Percentiles rank a stretch among this genome's conserved stretches.
Evolutionary conservation across 768 basidiomycete species (phyloP).

Genomic region (Boletus tomentosulus): DNA sequence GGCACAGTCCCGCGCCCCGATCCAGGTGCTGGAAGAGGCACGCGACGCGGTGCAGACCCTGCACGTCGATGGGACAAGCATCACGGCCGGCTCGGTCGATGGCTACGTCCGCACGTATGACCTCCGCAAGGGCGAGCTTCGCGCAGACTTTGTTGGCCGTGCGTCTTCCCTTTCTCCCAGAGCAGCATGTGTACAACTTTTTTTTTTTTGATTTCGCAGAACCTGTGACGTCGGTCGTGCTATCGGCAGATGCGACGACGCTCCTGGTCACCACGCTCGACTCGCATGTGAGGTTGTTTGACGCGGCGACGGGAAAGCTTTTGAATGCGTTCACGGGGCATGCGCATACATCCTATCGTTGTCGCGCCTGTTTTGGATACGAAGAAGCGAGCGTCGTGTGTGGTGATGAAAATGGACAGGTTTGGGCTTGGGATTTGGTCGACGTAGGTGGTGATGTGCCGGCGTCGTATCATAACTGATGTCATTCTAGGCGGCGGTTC

Average conservation of each 20-base stretch:
- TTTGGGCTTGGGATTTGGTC: conserved; percentile 94
- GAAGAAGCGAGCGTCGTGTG: conserved; percentile 77
- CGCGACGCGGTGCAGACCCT: conserved; percentile 83
- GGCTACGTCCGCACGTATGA: conserved; percentile 93
- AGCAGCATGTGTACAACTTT: neutral
- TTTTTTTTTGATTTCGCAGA: conserved; percentile 39
- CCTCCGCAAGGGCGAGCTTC: conserved; percentile 86
- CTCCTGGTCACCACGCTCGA: conserved; percentile 82
- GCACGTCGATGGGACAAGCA: conserved; percentile 57
- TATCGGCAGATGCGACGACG: conserved; percentile 76
- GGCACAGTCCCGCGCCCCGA: conserved; percentile 73
- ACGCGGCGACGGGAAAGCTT: conserved; percentile 73
- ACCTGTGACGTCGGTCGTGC: conserved; percentile 80
- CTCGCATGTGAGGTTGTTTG: conserved; percentile 82
- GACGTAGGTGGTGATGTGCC: conserved; percentile 51
- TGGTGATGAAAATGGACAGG: conserved; percentile 84
- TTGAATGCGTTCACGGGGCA: conserved; percentile 86
- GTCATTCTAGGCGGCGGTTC: conserved; percentile 55
- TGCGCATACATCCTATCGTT: conserved; percentile 68
- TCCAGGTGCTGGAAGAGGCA: conserved; percentile 89
- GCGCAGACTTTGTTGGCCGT: conserved; percentile 90
- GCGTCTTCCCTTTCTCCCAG: conserved; percentile 30
- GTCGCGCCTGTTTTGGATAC: conserved; percentile 77
- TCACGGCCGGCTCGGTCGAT: conserved; percentile 85
- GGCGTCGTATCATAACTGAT: conserved; percentile 2